Evolutionary conservation across 306 rosid genomes (phyloP).

Genomic region (Mucuna pruriens): DNA sequence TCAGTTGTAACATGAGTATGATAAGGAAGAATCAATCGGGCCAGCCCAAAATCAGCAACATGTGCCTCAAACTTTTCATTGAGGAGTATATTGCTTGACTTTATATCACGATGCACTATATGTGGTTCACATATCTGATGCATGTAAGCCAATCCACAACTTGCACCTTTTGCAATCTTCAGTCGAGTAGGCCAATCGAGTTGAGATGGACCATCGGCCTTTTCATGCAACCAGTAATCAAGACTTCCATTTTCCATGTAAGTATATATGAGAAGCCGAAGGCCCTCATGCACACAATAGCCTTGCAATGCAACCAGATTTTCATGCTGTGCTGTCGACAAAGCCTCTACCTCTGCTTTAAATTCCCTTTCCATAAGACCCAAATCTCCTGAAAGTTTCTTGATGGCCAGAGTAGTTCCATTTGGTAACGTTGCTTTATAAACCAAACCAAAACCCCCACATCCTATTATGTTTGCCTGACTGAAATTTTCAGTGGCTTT

Average conservation of each 20-base stretch:
- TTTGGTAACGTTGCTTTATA: conserved; percentile 73
- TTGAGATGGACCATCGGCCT: conserved; percentile 69
- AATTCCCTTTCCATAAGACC: conserved; percentile 94
- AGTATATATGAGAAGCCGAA: conserved; percentile 73
- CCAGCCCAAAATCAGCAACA: conserved; percentile 88
- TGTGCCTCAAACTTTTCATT: conserved; percentile 76
- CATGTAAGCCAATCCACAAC: conserved; percentile 79
- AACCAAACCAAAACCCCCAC: conserved; percentile 94
- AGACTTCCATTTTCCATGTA: conserved; percentile 93
- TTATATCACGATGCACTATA: conserved; percentile 89
- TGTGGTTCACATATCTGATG: conserved; percentile 89
- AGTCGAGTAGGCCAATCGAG: conserved; percentile 78
- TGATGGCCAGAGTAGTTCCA: conserved; percentile 75
- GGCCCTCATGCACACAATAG: conserved; percentile 75
- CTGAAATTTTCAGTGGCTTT: conserved; percentile 85
- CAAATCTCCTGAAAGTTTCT: conserved; percentile 86
- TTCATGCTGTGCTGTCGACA: conserved; percentile 82
- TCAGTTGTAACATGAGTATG: conserved; percentile 93
- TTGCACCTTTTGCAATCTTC: conserved; percentile 65
- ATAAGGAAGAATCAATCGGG: conserved; percentile 79
- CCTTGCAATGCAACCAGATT: conserved; percentile 85
- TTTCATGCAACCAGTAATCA: conserved; percentile 92
- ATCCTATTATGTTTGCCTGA: conserved; percentile 84
- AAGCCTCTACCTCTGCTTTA: conserved; percentile 84
- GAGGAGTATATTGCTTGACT: conserved; percentile 88